Base-by-base conservation (phyloP, 116 monocot genomes). In the Iris pallida region DNA sequence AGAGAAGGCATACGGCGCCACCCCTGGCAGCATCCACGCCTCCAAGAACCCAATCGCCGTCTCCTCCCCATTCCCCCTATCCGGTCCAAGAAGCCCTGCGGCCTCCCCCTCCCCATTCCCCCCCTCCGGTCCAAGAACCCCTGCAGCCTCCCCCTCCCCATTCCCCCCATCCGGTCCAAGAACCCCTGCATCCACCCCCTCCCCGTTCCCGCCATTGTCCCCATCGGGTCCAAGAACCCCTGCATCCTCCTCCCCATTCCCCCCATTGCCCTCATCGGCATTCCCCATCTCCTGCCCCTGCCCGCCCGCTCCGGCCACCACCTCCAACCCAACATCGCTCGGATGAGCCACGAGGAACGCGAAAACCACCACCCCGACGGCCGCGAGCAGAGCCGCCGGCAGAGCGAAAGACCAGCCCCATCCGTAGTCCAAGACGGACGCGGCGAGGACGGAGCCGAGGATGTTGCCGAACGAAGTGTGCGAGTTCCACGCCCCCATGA, bases 401-500 rank as follows among this genome's bases (percentile, higher is more conserved):
- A 86, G 1, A 3, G 86, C 65, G 64, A 91, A 95, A 45, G 95
- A 88, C 90, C 90, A 95, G 3, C 95, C 95, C 95, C 95, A 95
- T 6, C 95, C 95, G 44, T 80, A 86, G 52, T 91, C 84, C 15
- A 91, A 67, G 46, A 91, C 83, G 6, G 83, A 69, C 4, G 95
- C 79, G 1, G 95, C 91, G 42, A 84, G 66, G 19, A 95, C 81
- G 4, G 95, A 91, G 8, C 95, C 95, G 20, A 88, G 53, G 47
- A 91, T 86, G 66, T 95, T 95, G 52, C 95, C 91, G 4, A 88
- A 80, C 1, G 88, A 91, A 8, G 88, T 91, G 70, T 95, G 71
- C 15, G 95, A 86, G 70, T 84, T 91, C 95, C 95, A 95, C 10
- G 86, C 59, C 66, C 95, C 95, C 91, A 95, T 91, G 17, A 95